Evolutionary conservation across 75 land plant genomes (phyloP).

Genomic region (Selaginella moellendorffii): DNA sequence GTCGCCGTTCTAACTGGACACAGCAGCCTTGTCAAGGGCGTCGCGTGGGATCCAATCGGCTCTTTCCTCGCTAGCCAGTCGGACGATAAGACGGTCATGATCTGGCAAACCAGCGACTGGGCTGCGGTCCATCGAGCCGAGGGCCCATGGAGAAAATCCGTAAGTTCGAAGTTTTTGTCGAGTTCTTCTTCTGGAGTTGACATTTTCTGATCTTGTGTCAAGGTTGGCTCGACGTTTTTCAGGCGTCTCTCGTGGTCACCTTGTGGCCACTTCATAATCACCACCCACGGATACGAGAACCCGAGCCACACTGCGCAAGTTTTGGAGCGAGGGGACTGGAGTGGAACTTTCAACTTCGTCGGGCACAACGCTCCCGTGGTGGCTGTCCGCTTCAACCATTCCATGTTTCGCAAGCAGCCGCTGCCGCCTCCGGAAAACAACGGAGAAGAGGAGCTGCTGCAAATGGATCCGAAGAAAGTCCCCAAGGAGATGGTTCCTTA

Average conservation of each 20-base stretch:
- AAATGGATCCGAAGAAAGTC: slow-evolving; percentile 34
- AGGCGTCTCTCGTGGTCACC: slow-evolving; percentile 99
- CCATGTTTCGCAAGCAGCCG: slow-evolving; percentile 58
- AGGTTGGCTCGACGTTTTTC: slow-evolving; percentile 95
- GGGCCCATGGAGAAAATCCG: slow-evolving; percentile 95
- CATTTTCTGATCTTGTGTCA: slow-evolving; percentile 12
- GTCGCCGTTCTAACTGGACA: slow-evolving; percentile 78
- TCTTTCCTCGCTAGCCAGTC: slow-evolving; percentile 95
- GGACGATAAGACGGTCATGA: slow-evolving; percentile 90
- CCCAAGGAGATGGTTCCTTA: slow-evolving; percentile 44
- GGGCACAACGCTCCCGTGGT: slow-evolving; percentile 96
- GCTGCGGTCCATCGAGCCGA: slow-evolving; percentile 66
- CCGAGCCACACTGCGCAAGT: slow-evolving; percentile 97
- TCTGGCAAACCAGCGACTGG: slow-evolving; percentile 98
- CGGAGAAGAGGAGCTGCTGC: slow-evolving; percentile 23
- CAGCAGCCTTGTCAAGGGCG: slow-evolving; percentile 90
- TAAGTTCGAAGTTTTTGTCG: slow-evolving; percentile 22
- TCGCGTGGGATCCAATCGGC: slow-evolving; percentile 98
- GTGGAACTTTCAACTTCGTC: slow-evolving; percentile 84
- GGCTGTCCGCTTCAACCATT: slow-evolving; percentile 91
- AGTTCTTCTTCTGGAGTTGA: no score
- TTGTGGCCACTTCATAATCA: slow-evolving; percentile 95
- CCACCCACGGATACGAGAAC: slow-evolving; percentile 93
- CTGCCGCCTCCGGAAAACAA: no score
- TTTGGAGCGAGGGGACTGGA: slow-evolving; percentile 93